A percentile compares a stretch with the other conserved stretches of the same genome.
phyloP scores from a whole-genome alignment of 768 basidiomycete genomes.

The Mycena vulgaris region DNA sequence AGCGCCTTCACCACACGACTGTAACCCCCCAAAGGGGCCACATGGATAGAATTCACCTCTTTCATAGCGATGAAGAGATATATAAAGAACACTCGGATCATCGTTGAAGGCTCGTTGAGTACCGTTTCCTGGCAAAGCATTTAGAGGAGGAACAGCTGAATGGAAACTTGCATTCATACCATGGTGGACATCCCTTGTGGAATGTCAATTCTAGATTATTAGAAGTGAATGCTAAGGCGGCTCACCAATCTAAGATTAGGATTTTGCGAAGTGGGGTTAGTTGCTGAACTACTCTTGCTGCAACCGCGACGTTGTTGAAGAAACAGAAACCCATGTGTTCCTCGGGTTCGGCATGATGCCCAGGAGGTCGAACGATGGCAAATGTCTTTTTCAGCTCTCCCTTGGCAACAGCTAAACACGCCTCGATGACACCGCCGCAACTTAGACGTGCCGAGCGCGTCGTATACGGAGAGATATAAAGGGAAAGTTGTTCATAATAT shows the following conservation, averaged over 20 bases:
- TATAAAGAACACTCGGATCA: conserved; percentile 91
- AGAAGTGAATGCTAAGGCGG: conserved; percentile 26
- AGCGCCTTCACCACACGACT: conserved; percentile 86
- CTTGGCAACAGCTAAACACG: conserved; percentile 87
- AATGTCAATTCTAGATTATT: conserved; percentile 14
- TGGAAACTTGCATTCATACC: conserved; percentile 61
- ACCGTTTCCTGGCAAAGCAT: conserved; percentile 82
- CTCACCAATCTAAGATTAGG: conserved; percentile 95
- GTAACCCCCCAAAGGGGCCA: conserved; percentile 89
- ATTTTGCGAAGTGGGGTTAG: conserved; percentile 81
- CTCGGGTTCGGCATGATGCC: conserved; percentile 98
- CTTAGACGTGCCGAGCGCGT: conserved; percentile 89
- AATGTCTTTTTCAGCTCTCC: conserved; percentile 87
- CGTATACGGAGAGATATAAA: conserved; percentile 92
- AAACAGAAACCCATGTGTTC: conserved; percentile 99
- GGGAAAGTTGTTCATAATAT: conserved; percentile 92
- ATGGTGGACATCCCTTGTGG: conserved; percentile 94
- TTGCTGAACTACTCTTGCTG: conserved; percentile 85
- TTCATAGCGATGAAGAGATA: conserved; percentile 96
- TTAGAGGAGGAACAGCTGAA: not conserved
- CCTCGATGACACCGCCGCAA: conserved; percentile 96
- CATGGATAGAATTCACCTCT: conserved; percentile 94
- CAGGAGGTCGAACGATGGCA: conserved; percentile 97
- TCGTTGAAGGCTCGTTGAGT: conserved; percentile 97
- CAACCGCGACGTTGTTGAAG: conserved; percentile 98